Evolutionary conservation across 1,139 yeast genomes (phyloP), one percentile per base, ranked within the genome.

Genomic region (Kazachstania sp.): DNA sequence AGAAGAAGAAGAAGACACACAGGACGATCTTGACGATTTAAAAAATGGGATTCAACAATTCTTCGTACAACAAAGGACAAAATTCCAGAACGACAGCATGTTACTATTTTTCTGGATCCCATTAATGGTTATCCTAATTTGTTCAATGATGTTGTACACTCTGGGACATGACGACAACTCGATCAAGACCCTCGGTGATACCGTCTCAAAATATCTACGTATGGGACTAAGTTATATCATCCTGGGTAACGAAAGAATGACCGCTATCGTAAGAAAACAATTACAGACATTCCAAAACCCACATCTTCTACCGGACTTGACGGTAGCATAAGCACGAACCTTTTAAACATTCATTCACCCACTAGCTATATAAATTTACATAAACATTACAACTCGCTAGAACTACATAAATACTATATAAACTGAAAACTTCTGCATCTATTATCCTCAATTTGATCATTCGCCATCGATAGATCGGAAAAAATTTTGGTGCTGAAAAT

Each of bases 71-170:
- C 44, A 51, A 20, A 69, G 82, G 44, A 83, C 82, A 62, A 77
- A 82, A 34, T 79, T 85, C 54, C 80, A 79, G 57, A 84, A 87
- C 59, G 97, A 88, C 65, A 84, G 81, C 59, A 84, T 87, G 87
- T 71, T 88, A 57, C 70, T 87, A 49, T 85, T 87, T 61, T 88
- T 88, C 74, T 88, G 97, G 97, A 67, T 84, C 51, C 94, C 94
- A 31, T 71, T 81, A 34, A 71, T 84, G 64, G 59, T 83, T 29
- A 52, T 74, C 41, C 71, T 80, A 16, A 55, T 79, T 2, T 73
- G 83, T 1, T 66, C 78, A 44, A 73, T 79, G 60, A 66, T 79
- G 40, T 66, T 81, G 29, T 68, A 74, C 49, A 71, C 73, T 34
- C 71, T 80, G 60, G 85, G 86, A 3, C 73, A 68, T 8, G 59